phyloP scores from a whole-genome alignment of 805 yeast species.

The Brettanomyces sp. region DNA sequence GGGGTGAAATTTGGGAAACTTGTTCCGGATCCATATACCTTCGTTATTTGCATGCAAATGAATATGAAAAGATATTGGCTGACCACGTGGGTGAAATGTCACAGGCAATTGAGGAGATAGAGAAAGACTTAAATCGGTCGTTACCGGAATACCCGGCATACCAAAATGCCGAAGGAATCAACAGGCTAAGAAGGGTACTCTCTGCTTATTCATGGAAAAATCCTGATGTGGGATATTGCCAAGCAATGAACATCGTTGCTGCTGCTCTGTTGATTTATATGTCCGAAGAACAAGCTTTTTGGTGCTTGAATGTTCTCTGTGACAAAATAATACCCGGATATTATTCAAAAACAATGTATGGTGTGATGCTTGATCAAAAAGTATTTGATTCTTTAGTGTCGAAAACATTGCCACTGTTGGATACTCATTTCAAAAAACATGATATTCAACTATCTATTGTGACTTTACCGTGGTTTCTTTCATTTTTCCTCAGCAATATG shows the following conservation, averaged over 20 bases:
- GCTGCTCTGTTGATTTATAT: constrained; percentile 74
- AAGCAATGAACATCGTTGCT: constrained; percentile 92
- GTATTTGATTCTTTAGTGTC: constrained; percentile 88
- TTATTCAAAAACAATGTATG: constrained; percentile 95
- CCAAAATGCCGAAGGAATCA: constrained; percentile 79
- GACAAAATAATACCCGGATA: constrained; percentile 89
- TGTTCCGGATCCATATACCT: constrained; percentile 77
- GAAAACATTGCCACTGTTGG: constrained; percentile 78
- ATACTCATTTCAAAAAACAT: constrained; percentile 67
- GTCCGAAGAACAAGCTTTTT: constrained; percentile 96
- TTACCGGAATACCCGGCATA: constrained; percentile 95
- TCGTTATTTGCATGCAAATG: constrained; percentile 52
- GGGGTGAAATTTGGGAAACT: constrained; percentile 96
- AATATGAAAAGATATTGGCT: constrained; percentile 48
- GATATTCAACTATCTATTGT: constrained; percentile 92
- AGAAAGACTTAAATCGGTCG: constrained; percentile 89
- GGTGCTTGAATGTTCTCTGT: constrained; percentile 78
- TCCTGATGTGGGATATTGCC: constrained; percentile 96
- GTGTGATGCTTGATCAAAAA: constrained; percentile 85
- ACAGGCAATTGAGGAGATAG: constrained; percentile 90
- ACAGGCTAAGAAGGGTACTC: constrained; percentile 73
- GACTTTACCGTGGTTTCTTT: constrained; percentile 92
- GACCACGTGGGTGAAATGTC: constrained; percentile 59
- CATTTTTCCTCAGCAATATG: constrained; percentile 85
- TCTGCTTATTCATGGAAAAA: constrained; percentile 95